These are phyloP conservation scores for Ascochyta rabiei DNA, from an alignment of 2,329 filamentous ascomycete genomes.

Conservation along the genomic window DNA sequence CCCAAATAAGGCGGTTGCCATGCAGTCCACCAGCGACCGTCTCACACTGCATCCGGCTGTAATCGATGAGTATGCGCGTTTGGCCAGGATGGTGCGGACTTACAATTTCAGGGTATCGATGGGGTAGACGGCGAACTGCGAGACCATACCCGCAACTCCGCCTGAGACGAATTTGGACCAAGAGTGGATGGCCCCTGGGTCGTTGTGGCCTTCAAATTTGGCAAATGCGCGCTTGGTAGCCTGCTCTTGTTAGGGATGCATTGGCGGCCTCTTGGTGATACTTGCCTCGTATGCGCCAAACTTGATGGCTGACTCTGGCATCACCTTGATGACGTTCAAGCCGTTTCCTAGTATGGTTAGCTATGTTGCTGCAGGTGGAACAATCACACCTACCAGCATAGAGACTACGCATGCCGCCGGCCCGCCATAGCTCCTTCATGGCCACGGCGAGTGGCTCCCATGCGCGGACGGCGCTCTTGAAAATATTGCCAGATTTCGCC, in stretches of 20 bases:
- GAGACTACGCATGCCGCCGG: slow-evolving; percentile 84
- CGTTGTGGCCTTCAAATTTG: slow-evolving; percentile 83
- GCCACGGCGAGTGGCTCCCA: slow-evolving; percentile 74
- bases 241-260: slow-evolving; percentile 45
- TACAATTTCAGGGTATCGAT: slow-evolving; percentile 81
- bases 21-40: slow-evolving; percentile 83
- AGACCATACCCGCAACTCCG: slow-evolving; percentile 86
- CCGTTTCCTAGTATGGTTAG: slow-evolving; percentile 74
- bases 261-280: neutral
- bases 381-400: slow-evolving; percentile 75
- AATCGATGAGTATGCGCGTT: slow-evolving; percentile 1
- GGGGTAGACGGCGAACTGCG: slow-evolving; percentile 96
- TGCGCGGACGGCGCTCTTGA: slow-evolving; percentile 69
- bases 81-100: slow-evolving; percentile 32
- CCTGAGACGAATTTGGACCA: slow-evolving; percentile 90
- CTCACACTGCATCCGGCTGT: slow-evolving; percentile 84
- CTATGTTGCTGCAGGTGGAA: neutral
- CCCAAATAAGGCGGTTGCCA: slow-evolving; percentile 80
- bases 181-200: slow-evolving; percentile 78
- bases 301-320: slow-evolving; percentile 98
- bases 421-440: slow-evolving; percentile 77
- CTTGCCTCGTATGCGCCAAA: slow-evolving; percentile 90
- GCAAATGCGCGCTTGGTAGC: slow-evolving; percentile 88
- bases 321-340: slow-evolving; percentile 94
- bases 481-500: slow-evolving; percentile 71